Percentiles rank a stretch among this genome's conserved stretches.
phyloP scores from a whole-genome alignment of 352 stramenopile genomes.

The Proteromonas lacertae region DNA sequence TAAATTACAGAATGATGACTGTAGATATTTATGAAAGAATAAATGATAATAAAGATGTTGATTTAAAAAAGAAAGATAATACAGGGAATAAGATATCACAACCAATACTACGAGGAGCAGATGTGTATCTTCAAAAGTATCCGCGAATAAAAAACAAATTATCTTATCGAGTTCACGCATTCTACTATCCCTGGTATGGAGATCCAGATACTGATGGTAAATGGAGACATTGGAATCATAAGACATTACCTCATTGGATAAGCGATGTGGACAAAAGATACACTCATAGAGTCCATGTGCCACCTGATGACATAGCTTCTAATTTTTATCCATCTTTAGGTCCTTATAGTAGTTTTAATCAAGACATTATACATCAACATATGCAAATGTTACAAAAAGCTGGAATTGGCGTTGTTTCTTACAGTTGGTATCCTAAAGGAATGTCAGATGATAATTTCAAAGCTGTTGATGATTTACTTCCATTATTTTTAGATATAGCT shows the following conservation, averaged over 20 bases:
- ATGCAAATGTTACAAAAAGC: slow-evolving; percentile 1
- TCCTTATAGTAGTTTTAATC: slow-evolving; percentile 2
- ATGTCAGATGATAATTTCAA: too few species aligned
- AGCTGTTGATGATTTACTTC: slow-evolving; percentile 5
- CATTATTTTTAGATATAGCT: slow-evolving; percentile 1
- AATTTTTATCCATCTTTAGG: slow-evolving; percentile 6
- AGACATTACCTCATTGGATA: slow-evolving; percentile 10
- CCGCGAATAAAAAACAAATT: too few species aligned
- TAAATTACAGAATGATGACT: too few species aligned
- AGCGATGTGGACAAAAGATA: neutral
- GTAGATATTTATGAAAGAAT: too few species aligned
- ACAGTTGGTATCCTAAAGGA: slow-evolving; percentile 8
- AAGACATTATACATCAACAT: slow-evolving; percentile 1
- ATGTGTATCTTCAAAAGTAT: too few species aligned
- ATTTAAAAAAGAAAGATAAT: too few species aligned
- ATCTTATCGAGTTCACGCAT: slow-evolving; percentile 3
- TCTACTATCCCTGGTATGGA: slow-evolving; percentile 14
- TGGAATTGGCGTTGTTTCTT: slow-evolving; percentile 4
- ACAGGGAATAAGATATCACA: too few species aligned
- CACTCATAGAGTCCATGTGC: neutral
- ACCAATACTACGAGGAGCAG: too few species aligned
- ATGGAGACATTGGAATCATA: slow-evolving; percentile 11
- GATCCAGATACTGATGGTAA: slow-evolving; percentile 4
- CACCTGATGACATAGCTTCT: slow-evolving; percentile 1
- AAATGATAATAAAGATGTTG: too few species aligned